A percentile compares a stretch with the other conserved stretches of the same genome.
Conservation (phyloP, 148 eudicot genomes). For the Rhododendron kiyosumense region DNA sequence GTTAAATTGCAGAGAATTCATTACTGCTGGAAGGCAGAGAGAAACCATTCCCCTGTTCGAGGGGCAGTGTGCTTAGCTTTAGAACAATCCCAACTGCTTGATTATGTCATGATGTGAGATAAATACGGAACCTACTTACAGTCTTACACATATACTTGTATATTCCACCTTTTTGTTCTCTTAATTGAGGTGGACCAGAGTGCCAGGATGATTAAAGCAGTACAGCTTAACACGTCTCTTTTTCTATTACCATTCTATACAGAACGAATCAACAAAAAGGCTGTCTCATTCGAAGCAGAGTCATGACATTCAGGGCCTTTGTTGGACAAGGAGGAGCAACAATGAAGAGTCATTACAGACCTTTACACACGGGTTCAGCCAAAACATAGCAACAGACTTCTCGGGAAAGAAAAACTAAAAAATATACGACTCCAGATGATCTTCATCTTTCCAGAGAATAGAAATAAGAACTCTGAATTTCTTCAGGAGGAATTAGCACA, state of each 20-base stretch:
- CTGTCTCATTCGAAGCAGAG: neutral
- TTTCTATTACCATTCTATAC: neutral
- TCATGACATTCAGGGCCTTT: neutral
- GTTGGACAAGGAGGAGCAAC: neutral
- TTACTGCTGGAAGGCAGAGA: neutral
- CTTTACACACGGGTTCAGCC: neutral
- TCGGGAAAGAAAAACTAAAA: neutral
- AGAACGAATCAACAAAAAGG: neutral
- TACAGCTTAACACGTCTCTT: neutral
- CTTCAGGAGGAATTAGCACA: neutral
- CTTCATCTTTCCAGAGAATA: neutral
- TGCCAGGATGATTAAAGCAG: neutral
- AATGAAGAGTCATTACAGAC: neutral
- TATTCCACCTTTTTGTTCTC: neutral
- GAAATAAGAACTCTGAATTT: neutral
- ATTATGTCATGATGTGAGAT: neutral
- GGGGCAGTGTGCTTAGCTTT: neutral
- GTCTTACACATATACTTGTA: neutral
- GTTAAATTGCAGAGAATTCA: neutral
- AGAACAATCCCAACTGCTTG: neutral
- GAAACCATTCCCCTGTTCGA: neutral
- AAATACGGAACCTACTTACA: neutral
- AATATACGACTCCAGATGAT: neutral
- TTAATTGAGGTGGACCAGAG: neutral
- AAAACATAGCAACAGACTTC: neutral